Base-by-base conservation (phyloP, 2,329 filamentous ascomycete genomes). In the Ceratocystis cacaofunesta region DNA sequence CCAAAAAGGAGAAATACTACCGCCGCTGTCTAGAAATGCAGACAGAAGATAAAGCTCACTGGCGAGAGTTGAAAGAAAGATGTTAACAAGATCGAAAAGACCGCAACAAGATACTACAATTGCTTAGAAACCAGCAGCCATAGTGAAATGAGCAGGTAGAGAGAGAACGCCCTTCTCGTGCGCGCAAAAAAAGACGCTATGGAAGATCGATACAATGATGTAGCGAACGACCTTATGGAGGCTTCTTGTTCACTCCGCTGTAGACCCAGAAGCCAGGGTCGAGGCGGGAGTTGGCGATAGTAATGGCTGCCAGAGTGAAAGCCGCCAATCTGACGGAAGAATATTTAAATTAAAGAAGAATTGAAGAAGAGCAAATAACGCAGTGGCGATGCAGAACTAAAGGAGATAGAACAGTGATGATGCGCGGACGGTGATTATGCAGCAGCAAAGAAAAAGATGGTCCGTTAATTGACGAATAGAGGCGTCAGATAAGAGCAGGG, bases 191-290 rank as follows among this genome's bases (percentile, higher is more conserved):
- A 22, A 30, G 41, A 17, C 30, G 17, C n/a, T 22, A 10, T n/a
- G 41, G 25, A 50, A 58, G 55, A 58, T n/a, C 10, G 28, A n/a
- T 28, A 58, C 10, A 57, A 28, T 57, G 15, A n/a, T 41, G n/a
- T 32, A 25, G 17, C 41, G 19, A 15, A 25, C 62, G 61, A 43
- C 61, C 63, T 96, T 97, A 97, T 82, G 92, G 92, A 76, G 94
- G 92, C 80, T 95, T 92, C 82, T 91, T 94, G 82, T 94, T 90
- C 81, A 91, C 89, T 88, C 92, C 92, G 82, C 86, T 86, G 78
- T 92, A 92, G 85, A 95, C 91, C 91, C 91, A 90, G 82, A 86
- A 86, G 76, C 86, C 86, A 78, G 91, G 92, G 82, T 90, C 90
- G 77, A 92, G 87, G 80, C 95, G 89, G 84, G 90, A 92, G 82